Evolutionary conservation across 352 stramenopile species (phyloP).

Genomic region (Pythium diclinum): DNA sequence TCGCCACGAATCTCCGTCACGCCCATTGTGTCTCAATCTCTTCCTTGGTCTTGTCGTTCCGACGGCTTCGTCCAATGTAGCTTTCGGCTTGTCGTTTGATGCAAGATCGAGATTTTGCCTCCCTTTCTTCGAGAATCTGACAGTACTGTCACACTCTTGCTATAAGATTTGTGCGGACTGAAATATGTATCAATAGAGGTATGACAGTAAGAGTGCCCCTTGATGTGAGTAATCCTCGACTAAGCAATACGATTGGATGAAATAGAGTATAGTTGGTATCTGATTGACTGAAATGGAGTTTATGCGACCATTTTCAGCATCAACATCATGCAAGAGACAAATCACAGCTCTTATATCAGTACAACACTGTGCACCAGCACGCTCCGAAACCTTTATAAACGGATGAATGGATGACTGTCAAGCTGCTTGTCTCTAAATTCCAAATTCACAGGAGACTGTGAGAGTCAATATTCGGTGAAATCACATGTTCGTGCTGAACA

Average conservation of each 20-base stretch:
- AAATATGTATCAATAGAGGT: not conserved
- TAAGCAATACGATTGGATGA: conserved; percentile 18
- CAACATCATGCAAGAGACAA: conserved; percentile 4
- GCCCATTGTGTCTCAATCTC: conserved; percentile 40
- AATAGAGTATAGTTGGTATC: not conserved
- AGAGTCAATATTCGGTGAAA: not conserved
- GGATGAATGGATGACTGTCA: no score
- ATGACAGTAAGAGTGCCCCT: not conserved
- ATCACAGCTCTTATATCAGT: conserved; percentile 21
- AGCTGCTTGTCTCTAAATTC: no score
- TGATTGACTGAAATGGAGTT: conserved; percentile 21
- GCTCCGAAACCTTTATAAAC: not conserved
- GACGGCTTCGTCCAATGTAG: not conserved
- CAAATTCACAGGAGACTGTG: not conserved
- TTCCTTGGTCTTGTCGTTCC: not conserved
- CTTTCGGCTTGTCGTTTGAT: conserved; percentile 1
- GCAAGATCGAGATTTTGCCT: conserved; percentile 9
- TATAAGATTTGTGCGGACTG: not conserved
- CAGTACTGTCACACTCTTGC: conserved; percentile 2
- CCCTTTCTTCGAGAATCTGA: conserved; percentile 37
- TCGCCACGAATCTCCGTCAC: conserved; percentile 72
- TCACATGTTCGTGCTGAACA: not conserved
- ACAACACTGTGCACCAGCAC: conserved; percentile 1
- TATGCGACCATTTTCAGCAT: conserved; percentile 21
- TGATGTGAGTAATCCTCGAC: conserved; percentile 17